Base-by-base conservation (phyloP, 2,329 filamentous ascomycete species). In the Colletotrichum camelliae region DNA sequence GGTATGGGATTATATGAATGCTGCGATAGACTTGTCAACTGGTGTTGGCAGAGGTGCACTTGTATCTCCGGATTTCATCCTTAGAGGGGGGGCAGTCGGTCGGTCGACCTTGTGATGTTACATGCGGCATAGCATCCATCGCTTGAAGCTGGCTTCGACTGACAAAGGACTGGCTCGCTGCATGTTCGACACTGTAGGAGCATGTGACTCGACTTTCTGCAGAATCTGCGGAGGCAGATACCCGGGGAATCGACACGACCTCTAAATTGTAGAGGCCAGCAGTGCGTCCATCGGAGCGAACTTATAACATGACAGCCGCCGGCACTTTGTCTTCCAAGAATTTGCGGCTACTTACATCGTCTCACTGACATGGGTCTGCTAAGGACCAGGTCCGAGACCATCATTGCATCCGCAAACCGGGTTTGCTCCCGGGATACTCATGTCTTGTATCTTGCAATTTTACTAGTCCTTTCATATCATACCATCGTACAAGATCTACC, bases 401-500 rank as follows among this genome's bases (percentile, higher is more conserved):
- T 60, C 15, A 60, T 60, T 52, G 62, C 35, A 18, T 37, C 27
- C 55, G 33, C 67, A 52, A 62, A 48, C n/a, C 64, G 52, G 37
- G 48, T n/a, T 60, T 43, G n/a, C n/a, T 64, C 31, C 70, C 65
- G 35, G 43, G 9, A 57, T 60, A 16, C 13, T 52, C n/a, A 16
- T 66, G 70, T 58, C 48, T 58, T 65, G 33, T 33, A 69, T 52
- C 58, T 57, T 64, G 33, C n/a, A 43, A 67, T 12, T 52, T n/a
- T 13, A 37, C 37, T 35, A 27, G 8, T 29, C 27, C 24, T 33
- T 58, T 61, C n/a, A 57, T 35, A 60, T 27, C 16, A 21, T 52
- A 29, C 27, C 27, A 58, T 68, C 57, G 74, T 68, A 73, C 70
- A 73, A 68, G 43, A 60, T 52, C 65, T 43, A 29, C 24, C 70